phyloP scores from a whole-genome alignment of 768 basidiomycete species.

The Suillus bovinus region DNA sequence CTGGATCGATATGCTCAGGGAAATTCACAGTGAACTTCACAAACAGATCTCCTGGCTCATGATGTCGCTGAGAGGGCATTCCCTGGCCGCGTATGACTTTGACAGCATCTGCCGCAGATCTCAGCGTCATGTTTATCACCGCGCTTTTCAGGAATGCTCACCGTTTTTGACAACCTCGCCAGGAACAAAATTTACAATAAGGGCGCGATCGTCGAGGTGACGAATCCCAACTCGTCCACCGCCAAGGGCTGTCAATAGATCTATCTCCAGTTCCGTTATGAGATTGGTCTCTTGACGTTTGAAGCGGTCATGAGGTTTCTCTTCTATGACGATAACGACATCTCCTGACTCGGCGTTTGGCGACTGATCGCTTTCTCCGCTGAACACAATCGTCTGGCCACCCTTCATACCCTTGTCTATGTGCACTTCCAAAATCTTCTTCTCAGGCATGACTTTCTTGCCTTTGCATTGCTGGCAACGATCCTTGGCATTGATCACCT shows the following conservation, averaged over 20 bases:
- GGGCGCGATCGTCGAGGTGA: conserved; percentile 90
- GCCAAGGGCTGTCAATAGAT: conserved; percentile 89
- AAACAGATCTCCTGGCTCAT: conserved; percentile 92
- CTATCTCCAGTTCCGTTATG: conserved; percentile 83
- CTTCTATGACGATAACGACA: conserved; percentile 91
- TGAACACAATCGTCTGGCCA: conserved; percentile 86
- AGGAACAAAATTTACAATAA: conserved; percentile 80
- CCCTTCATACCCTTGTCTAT: conserved; percentile 98
- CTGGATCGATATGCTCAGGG: conserved; percentile 77
- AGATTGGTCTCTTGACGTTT: conserved; percentile 88
- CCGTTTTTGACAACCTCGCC: conserved; percentile 95
- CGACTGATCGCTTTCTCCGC: conserved; percentile 90
- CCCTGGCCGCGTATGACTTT: conserved; percentile 95
- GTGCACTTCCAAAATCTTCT: conserved; percentile 96
- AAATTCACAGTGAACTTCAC: conserved; percentile 86
- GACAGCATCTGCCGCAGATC: conserved; percentile 59
- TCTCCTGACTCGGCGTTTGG: conserved; percentile 91
- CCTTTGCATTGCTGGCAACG: conserved; percentile 91
- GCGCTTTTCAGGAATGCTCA: conserved; percentile 36
- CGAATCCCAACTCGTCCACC: conserved; percentile 89
- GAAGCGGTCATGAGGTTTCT: conserved; percentile 89
- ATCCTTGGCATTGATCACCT: conserved; percentile 92
- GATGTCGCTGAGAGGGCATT: conserved; percentile 98
- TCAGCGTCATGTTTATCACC: neutral
- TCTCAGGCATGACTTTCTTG: conserved; percentile 92